Conservation (phyloP, 179 eudicot genomes). For the Camellia oleifera region DNA sequence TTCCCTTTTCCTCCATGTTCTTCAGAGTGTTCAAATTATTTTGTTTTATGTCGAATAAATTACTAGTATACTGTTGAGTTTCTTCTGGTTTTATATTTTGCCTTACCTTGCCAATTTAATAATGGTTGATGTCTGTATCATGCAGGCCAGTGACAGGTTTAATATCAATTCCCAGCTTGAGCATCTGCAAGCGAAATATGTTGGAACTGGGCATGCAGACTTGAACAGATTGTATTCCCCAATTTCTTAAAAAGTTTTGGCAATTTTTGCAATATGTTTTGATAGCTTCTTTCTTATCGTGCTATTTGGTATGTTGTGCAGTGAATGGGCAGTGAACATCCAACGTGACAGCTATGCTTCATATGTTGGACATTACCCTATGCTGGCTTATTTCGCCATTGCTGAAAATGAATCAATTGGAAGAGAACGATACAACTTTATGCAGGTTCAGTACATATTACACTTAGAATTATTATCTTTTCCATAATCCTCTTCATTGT, state of each 20-base stretch:
- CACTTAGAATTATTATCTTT: neutral
- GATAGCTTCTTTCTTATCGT: neutral
- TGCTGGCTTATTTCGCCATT: slow-evolving; percentile 80
- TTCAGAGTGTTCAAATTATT: neutral
- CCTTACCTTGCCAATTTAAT: neutral
- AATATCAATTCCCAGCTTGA: slow-evolving; percentile 96
- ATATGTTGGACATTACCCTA: slow-evolving; percentile 86
- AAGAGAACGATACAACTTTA: slow-evolving; percentile 90
- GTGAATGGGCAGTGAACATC: slow-evolving; percentile 97
- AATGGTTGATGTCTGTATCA: neutral
- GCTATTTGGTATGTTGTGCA: slow-evolving; percentile 22
- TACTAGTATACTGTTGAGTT: neutral
- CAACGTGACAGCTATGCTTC: slow-evolving; percentile 97
- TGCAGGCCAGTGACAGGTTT: slow-evolving; percentile 95
- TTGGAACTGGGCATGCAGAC: slow-evolving; percentile 95
- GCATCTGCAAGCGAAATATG: slow-evolving; percentile 95
- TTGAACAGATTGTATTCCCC: slow-evolving; percentile 70
- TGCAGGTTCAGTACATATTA: slow-evolving; percentile 57
- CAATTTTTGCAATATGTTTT: neutral
- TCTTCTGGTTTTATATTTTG: neutral
- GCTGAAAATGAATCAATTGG: slow-evolving; percentile 96
- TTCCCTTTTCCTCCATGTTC: neutral
- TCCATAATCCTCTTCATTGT: neutral
- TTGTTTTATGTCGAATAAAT: neutral
- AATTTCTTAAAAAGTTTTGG: neutral